Evolutionary conservation across 2,329 filamentous ascomycete genomes (phyloP).

Genomic region (Sclerotinia glacialis): DNA sequence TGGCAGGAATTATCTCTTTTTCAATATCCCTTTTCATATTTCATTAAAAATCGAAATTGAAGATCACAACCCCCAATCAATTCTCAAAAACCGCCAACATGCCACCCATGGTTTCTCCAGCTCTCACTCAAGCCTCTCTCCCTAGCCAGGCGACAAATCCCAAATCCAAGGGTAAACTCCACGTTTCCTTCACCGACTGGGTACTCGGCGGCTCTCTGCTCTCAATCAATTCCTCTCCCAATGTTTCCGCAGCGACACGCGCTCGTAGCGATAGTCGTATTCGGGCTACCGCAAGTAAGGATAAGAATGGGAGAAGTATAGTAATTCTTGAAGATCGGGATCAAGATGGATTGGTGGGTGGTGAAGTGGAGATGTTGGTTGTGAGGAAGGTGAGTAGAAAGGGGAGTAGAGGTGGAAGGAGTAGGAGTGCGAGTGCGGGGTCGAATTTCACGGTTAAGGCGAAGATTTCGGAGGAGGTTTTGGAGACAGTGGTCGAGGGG

Average conservation of each 20-base stretch:
- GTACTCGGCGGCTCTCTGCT: slow-evolving; percentile 35
- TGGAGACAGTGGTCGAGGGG: slow-evolving; percentile 16
- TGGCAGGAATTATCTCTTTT: background rate
- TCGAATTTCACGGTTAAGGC: slow-evolving; percentile 3
- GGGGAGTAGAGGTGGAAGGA: background rate
- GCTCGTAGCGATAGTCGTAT: slow-evolving; percentile 5
- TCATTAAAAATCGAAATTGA: background rate
- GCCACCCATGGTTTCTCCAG: background rate
- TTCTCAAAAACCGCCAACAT: background rate
- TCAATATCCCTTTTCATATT: background rate
- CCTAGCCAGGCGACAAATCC: background rate
- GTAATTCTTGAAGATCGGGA: slow-evolving; percentile 7
- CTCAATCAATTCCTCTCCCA: slow-evolving; percentile 16
- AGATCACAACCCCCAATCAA: background rate
- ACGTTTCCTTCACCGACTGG: slow-evolving; percentile 37
- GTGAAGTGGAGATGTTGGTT: slow-evolving; percentile 13
- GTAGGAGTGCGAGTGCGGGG: background rate
- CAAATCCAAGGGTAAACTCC: slow-evolving; percentile 28
- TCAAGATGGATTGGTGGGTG: slow-evolving; percentile 10
- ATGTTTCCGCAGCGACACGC: background rate
- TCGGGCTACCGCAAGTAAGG: slow-evolving; percentile 13
- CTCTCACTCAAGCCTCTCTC: slow-evolving; percentile 15
- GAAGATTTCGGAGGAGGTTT: background rate
- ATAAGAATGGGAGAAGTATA: slow-evolving; percentile 13
- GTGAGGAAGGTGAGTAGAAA: slow-evolving; percentile 5